These are phyloP conservation scores for Saussurea involucrata DNA, from an alignment of 129 eudicot genomes.

Conservation along the genomic window DNA sequence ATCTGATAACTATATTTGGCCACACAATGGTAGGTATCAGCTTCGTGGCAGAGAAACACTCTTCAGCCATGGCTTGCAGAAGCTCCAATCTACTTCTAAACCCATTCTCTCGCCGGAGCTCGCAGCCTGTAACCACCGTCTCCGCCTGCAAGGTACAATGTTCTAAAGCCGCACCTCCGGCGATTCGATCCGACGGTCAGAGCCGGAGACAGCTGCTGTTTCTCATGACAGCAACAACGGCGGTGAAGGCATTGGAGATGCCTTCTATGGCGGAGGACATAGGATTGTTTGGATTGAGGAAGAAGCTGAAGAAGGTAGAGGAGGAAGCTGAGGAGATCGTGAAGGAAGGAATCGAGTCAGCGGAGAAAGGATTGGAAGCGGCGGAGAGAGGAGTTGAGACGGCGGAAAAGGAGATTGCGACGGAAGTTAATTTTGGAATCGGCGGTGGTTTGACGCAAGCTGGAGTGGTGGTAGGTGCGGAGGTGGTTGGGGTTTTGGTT, in stretches of 20 bases:
- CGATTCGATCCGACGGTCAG: conserved; percentile 22
- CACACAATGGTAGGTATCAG: conserved; percentile 22
- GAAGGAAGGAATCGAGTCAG: conserved; percentile 69
- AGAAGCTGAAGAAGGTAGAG: conserved; percentile 69
- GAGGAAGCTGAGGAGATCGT: conserved; percentile 71
- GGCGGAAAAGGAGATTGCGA: conserved; percentile 53
- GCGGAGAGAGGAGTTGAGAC: conserved; percentile 51
- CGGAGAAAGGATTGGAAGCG: conserved; percentile 54
- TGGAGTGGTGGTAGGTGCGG: conserved; percentile 87
- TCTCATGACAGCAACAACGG: conserved; percentile 52
- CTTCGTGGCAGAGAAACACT: conserved; percentile 12
- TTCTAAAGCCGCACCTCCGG: conserved; percentile 22
- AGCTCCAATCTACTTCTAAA: conserved; percentile 26
- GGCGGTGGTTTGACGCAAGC: conserved; percentile 83
- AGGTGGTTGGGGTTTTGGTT: conserved; percentile 61
- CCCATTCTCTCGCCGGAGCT: conserved; percentile 22
- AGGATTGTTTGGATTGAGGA: conserved; percentile 74
- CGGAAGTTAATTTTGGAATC: conserved; percentile 52
- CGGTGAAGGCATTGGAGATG: conserved; percentile 44
- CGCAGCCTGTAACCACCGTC: conserved; percentile 17
- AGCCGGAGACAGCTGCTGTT: conserved; percentile 55
- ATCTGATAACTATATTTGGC: conserved; percentile 19
- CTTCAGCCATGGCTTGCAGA: conserved; percentile 49
- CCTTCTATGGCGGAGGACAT: conserved; percentile 74
- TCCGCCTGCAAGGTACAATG: conserved; percentile 24